Evolutionary conservation across 495 filamentous ascomycete species (phyloP), one percentile per base, ranked within the genome.

Genomic region (Hyaloscypha variabilis): DNA sequence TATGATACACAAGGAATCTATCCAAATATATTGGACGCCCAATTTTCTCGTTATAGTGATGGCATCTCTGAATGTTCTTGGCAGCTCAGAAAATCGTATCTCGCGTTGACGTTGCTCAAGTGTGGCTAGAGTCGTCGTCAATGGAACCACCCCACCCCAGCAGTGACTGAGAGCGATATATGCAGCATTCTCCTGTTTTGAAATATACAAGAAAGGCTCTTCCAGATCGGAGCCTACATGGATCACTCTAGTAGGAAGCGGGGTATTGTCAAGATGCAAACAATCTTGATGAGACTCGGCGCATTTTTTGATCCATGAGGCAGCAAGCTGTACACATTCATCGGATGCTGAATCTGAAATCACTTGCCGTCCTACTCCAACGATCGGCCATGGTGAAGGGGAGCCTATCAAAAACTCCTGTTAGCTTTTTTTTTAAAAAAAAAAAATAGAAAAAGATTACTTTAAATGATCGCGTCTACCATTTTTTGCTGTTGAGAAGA

Each of bases 1-100:
- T 8, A 73, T 62, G 25, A 74, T 74, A 31, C 72, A 74, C n/a
- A 74, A 64, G 30, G 59, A 64, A 61, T 74, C 72, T 46, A 75
- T 72, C 71, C 72, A 75, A 49, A 73, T 17, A 52, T 72, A 75
- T 21, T 49, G 31, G 14, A 67, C 54, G 0, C 49, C 59, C 3
- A 73, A 53, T 19, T 46, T 46, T 21, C 50, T 52, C 13, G 63
- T 36, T 8, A 74, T 62, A 5, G 14, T 26, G 6, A 73, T 59
- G 5, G 69, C 69, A 25, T 73, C 62, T 26, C 50, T 56, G 54
- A 74, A 73, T 25, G 61, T 67, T 25, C 49, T 53, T 23, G 66
- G 60, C 10, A 70, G 60, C 8, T 46, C 34, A 14, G 25, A 50
- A 23, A 55, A 63, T 10, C 31, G 26, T 21, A 72, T 60, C 23